Base-by-base conservation (phyloP, 192 early-diverging fungal species). In the Chytriomyces sp. region DNA sequence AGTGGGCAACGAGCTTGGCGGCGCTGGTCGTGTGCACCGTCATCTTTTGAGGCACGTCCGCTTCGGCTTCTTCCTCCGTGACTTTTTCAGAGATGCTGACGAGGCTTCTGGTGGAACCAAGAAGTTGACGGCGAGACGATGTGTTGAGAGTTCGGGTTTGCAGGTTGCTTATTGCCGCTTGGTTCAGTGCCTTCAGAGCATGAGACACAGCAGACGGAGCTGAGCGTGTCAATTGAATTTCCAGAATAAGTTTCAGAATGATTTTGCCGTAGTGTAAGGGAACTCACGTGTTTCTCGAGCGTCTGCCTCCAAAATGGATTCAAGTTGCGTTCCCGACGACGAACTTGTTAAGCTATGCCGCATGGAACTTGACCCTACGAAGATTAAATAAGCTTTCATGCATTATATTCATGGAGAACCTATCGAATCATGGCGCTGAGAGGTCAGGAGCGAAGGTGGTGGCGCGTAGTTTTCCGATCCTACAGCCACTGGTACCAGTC, bases 51-150 rank as follows among this genome's bases (percentile, higher is more conserved):
- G 8, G 3, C 8, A 25, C 5, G 14, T 22, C 5, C 3, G 3
- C 34, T 30, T 8, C 52, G 3, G 26, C 52, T n/a, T 55, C 65
- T 65, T 65, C 63, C 39, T 22, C 44, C 2, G 26, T 30, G 52
- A 34, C 32, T 17, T 68, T 36, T 38, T 68, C 65, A 32, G 44
- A 52, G 8, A 68, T 68, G 32, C 65, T 52, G 8, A 36, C 3
- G 0, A 68, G 32, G 37, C 65, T 68, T 68, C 65, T 49, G 4
- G 65, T 68, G 2, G 65, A 56, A 22, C 34, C 33, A 30, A 33
- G 7, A 28, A 62, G 28, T 39, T 30, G 31, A 2, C 59, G 59
- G 31, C 59, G 59, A 2, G 59, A 62, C 1, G 59, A 62, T 7
- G 28, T 32, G 22, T 58, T 58, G 26, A 58, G 12, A 17, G 12